Evolutionary conservation across 805 yeast genomes (phyloP).

Genomic region (Pichia eremophila): DNA sequence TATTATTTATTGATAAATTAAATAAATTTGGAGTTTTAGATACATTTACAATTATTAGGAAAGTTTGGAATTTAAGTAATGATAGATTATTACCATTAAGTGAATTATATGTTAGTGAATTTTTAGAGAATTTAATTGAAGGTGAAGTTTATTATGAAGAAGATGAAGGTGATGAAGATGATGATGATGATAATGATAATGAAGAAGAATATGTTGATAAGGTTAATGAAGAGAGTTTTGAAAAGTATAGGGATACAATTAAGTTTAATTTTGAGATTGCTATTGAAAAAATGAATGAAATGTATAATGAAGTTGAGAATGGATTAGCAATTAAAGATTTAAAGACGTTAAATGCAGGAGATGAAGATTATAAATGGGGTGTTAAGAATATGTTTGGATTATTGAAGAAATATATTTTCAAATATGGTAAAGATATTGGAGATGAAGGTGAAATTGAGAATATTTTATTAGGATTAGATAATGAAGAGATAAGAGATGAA

Average conservation of each 20-base stretch:
- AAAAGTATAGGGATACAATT: neutral
- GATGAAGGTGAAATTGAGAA: neutral
- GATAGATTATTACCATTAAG: constrained; percentile 27
- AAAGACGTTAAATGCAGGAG: neutral
- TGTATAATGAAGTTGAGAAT: neutral
- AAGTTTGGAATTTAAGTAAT: constrained; percentile 21
- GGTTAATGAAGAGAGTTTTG: neutral
- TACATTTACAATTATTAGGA: constrained; percentile 32
- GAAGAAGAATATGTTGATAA: neutral
- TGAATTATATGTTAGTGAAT: constrained; percentile 38
- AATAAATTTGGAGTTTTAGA: constrained; percentile 35
- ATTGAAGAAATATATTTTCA: constrained; percentile 4
- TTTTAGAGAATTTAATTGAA: constrained; percentile 20
- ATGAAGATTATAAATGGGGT: constrained; percentile 7
- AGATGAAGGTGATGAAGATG: constrained; percentile 8
- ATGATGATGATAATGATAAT: neutral
- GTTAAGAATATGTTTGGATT: constrained; percentile 5
- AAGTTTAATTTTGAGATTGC: neutral
- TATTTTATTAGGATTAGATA: neutral
- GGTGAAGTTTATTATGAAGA: constrained; percentile 7
- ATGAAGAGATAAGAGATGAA: neutral
- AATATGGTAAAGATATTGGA: neutral
- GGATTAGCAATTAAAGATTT: neutral
- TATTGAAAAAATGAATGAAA: neutral
- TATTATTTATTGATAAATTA: constrained; percentile 45